Conservation (phyloP, 345 rosid genomes). For the Noccaea caerulescens region DNA sequence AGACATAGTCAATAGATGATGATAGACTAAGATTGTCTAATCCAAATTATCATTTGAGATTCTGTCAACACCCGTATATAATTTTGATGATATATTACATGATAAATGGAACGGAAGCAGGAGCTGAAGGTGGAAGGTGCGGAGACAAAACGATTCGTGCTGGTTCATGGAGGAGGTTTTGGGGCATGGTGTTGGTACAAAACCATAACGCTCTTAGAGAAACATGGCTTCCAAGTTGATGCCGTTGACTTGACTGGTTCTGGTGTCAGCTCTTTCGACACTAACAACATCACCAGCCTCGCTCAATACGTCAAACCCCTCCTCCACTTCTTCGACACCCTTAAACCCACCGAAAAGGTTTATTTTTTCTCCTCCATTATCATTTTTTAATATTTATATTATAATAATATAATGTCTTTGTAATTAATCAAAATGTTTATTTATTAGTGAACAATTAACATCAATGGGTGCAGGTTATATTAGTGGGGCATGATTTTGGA, state of each 20-base stretch:
- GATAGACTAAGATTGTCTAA: no score
- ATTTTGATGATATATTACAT: not conserved
- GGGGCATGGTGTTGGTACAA: conserved; percentile 95
- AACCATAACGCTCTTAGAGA: conserved; percentile 66
- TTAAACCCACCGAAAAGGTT: conserved; percentile 83
- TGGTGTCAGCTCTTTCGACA: conserved; percentile 56
- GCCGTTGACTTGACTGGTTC: conserved; percentile 72
- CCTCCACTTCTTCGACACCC: conserved; percentile 72
- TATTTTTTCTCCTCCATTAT: not conserved
- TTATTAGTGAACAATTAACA: not conserved
- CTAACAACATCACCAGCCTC: conserved; percentile 69
- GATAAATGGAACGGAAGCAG: conserved; percentile 27
- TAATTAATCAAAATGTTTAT: not conserved
- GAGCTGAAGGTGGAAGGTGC: conserved; percentile 50
- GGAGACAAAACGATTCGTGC: conserved; percentile 62
- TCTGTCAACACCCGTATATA: no score
- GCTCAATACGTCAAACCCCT: conserved; percentile 89
- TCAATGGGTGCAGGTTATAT: conserved; percentile 60
- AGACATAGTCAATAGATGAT: no score
- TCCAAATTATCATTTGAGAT: no score
- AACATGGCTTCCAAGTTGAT: conserved; percentile 60
- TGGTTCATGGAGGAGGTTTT: conserved; percentile 89
- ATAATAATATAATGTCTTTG: not conserved
- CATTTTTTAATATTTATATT: not conserved
- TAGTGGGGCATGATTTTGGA: conserved; percentile 98